Conservation (phyloP, 83 land plant species). For the Picea abies region DNA sequence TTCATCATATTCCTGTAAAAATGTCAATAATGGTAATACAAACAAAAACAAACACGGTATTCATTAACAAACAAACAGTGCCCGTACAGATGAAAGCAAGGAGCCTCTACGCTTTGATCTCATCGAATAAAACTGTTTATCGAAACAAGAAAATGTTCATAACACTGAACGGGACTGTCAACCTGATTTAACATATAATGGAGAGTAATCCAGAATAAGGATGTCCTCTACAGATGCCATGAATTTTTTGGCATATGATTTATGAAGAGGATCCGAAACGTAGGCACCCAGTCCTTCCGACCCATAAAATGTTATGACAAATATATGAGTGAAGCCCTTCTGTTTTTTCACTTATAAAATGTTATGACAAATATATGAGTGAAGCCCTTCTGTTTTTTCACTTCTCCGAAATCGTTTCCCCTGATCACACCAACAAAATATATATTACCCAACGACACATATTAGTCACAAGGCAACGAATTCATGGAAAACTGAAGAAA, state of each 20-base stretch:
- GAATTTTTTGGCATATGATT: constrained; percentile 2
- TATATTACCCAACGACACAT: too few species aligned
- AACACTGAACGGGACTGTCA: too few species aligned
- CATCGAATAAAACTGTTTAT: too few species aligned
- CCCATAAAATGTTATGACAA: constrained; percentile 2
- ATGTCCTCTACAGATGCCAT: background rate
- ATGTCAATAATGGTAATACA: too few species aligned
- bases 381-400: constrained; percentile 8
- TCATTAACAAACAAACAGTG: too few species aligned
- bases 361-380: constrained; percentile 9
- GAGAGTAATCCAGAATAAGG: background rate
- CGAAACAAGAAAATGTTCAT: too few species aligned
- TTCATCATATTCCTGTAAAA: too few species aligned
- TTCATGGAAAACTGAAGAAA: too few species aligned
- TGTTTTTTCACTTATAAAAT: constrained; percentile 8
- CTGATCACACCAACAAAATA: background rate
- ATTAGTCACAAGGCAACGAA: too few species aligned
- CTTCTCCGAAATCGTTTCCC: constrained; percentile 2
- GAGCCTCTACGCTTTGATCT: too few species aligned
- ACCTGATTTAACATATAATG: background rate
- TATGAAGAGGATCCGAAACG: constrained; percentile 1
- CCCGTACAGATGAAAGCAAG: too few species aligned
- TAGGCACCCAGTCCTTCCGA: background rate
- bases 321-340: constrained; percentile 10
- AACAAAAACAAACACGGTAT: too few species aligned